Conservation (phyloP, 805 yeast species). For the Wickerhamiella azymoides region DNA sequence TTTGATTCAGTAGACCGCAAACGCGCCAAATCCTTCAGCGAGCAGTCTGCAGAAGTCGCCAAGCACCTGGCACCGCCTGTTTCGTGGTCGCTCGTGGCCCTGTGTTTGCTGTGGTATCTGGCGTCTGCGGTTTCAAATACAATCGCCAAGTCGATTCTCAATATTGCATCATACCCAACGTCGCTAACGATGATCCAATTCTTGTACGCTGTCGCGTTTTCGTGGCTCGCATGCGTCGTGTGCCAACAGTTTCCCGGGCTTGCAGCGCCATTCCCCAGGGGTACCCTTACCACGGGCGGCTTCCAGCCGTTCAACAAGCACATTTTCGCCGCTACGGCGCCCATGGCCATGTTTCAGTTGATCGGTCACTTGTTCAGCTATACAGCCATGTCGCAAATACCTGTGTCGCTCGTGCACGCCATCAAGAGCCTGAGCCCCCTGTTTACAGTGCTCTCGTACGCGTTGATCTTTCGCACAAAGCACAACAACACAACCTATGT, state of each 20-base stretch:
- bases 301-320: slow-evolving; percentile 18
- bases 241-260: slow-evolving; percentile 22
- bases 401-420: slow-evolving; percentile 91
- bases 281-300: slow-evolving; percentile 18
- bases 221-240: background rate
- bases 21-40: slow-evolving; percentile 17
- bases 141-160: slow-evolving; percentile 63
- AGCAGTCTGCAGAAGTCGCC: slow-evolving; percentile 25
- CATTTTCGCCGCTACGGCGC: slow-evolving; percentile 41
- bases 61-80: slow-evolving; percentile 30
- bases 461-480: slow-evolving; percentile 40
- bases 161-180: slow-evolving; percentile 62
- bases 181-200: slow-evolving; percentile 84
- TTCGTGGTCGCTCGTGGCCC: slow-evolving; percentile 31
- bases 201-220: slow-evolving; percentile 46
- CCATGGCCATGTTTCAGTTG: slow-evolving; percentile 91
- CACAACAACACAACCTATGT: slow-evolving; percentile 58
- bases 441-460: slow-evolving; percentile 70
- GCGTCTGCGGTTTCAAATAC: slow-evolving; percentile 71
- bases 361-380: slow-evolving; percentile 84
- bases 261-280: slow-evolving; percentile 23
- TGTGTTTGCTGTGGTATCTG: slow-evolving; percentile 70
- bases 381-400: slow-evolving; percentile 80
- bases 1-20: slow-evolving; percentile 2
- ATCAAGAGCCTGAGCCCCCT: slow-evolving; percentile 86